Conservation (phyloP, 306 rosid species). For the Rubus idaeus region DNA sequence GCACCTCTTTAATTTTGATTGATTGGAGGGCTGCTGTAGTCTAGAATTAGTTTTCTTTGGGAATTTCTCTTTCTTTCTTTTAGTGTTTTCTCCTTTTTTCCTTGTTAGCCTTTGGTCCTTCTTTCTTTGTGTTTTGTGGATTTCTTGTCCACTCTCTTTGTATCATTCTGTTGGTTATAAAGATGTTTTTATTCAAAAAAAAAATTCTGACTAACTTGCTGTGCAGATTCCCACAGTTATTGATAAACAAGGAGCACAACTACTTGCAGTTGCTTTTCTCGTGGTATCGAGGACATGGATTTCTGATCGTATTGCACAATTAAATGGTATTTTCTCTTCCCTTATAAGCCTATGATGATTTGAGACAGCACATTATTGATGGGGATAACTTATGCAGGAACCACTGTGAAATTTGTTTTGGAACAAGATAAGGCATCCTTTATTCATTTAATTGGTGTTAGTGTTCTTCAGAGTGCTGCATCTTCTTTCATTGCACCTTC, state of each 20-base stretch:
- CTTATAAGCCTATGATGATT: conserved; percentile 11
- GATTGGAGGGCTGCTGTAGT: too few species aligned
- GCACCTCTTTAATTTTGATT: too few species aligned
- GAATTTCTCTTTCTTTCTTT: too few species aligned
- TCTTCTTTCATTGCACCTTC: conserved; percentile 89
- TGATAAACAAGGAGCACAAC: conserved; percentile 95
- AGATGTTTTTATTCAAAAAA: too few species aligned
- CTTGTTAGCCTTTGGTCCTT: too few species aligned
- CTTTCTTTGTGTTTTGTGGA: too few species aligned
- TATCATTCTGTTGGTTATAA: too few species aligned
- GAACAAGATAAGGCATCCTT: conserved; percentile 87
- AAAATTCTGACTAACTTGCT: conserved; percentile 13
- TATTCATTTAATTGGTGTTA: conserved; percentile 60
- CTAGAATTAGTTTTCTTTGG: too few species aligned
- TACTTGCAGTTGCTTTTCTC: conserved; percentile 89
- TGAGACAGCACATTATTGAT: conserved; percentile 26
- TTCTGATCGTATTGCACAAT: conserved; percentile 88
- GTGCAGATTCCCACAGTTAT: conserved; percentile 80
- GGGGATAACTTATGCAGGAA: conserved; percentile 53
- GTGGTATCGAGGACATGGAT: conserved; percentile 95
- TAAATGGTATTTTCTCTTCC: conserved; percentile 58
- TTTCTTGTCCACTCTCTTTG: too few species aligned
- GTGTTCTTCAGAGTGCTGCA: conserved; percentile 82
- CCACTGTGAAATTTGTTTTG: conserved; percentile 80
- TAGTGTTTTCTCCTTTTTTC: too few species aligned